phyloP scores from a whole-genome alignment of 306 rosid species.

The Astragalus membranaceus region DNA sequence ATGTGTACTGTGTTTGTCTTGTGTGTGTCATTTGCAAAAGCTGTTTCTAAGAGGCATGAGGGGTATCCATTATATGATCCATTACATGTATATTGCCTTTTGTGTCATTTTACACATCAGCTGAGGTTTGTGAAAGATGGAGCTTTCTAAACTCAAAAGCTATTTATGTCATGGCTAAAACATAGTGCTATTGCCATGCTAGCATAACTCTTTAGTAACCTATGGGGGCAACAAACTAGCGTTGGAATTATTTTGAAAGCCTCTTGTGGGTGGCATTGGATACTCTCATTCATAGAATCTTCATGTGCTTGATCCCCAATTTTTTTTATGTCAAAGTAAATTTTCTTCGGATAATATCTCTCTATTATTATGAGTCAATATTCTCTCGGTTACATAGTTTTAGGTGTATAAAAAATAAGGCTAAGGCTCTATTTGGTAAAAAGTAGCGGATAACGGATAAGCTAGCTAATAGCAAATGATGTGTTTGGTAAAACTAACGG shows the following conservation, averaged over 20 bases:
- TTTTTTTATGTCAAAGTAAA: too few relatives aligned
- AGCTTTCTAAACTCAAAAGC: not conserved
- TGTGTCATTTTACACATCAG: not conserved
- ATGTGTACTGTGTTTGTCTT: conserved; percentile 1
- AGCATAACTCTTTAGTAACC: not conserved
- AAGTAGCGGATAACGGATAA: too few relatives aligned
- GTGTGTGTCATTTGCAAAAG: not conserved
- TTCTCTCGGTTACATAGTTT: too few relatives aligned
- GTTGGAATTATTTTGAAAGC: not conserved
- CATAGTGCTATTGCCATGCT: not conserved
- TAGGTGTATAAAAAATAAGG: too few relatives aligned
- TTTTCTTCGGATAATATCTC: too few relatives aligned
- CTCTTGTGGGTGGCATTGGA: not conserved
- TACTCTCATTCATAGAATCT: not conserved
- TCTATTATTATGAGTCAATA: too few relatives aligned
- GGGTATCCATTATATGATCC: not conserved
- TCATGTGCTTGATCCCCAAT: not conserved
- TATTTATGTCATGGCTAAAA: not conserved
- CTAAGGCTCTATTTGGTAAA: too few relatives aligned
- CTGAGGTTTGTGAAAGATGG: not conserved
- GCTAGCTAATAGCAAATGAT: too few relatives aligned
- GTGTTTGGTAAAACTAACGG: too few relatives aligned
- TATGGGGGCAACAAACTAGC: not conserved
- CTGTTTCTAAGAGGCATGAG: not conserved
- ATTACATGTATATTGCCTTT: not conserved